Percentiles rank a stretch among this genome's conserved stretches.
Conservation (phyloP, 2,329 filamentous ascomycete species). For the Phyllosticta capitalensis region DNA sequence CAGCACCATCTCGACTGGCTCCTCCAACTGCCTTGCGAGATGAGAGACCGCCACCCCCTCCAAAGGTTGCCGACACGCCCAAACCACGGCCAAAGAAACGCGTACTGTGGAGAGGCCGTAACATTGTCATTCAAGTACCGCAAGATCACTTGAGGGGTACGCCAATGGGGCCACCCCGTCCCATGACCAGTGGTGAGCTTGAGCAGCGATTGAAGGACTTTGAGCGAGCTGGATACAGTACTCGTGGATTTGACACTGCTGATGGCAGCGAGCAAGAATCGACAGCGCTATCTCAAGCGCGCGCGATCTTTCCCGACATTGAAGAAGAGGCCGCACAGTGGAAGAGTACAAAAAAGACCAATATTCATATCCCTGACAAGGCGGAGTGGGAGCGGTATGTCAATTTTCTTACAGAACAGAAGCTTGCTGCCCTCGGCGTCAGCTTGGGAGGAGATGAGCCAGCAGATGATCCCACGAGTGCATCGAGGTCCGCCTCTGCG, state of each 20-base stretch:
- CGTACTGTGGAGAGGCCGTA: conserved; percentile 37
- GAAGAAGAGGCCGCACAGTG: conserved; percentile 19
- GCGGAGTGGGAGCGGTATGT: conserved; percentile 73
- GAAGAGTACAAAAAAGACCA: conserved; percentile 50
- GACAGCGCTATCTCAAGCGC: conserved; percentile 45
- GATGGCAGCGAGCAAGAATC: conserved; percentile 19
- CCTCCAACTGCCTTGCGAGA: background rate
- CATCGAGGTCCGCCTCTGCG: conserved; percentile 63
- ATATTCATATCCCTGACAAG: conserved; percentile 60
- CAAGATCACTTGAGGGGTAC: conserved; percentile 32
- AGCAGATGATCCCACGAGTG: conserved; percentile 42
- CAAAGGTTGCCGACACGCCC: background rate
- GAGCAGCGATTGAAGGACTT: conserved; percentile 55
- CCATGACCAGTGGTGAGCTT: conserved; percentile 43
- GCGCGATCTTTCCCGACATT: conserved; percentile 54
- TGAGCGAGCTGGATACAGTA: conserved; percentile 60
- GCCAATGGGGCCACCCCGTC: conserved; percentile 32
- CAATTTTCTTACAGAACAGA: conserved; percentile 76
- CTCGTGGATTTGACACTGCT: conserved; percentile 58
- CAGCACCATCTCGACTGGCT: background rate
- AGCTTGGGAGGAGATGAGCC: conserved; percentile 68
- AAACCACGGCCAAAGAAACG: conserved; percentile 27
- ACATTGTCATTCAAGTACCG: conserved; percentile 37
- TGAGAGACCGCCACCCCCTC: background rate
- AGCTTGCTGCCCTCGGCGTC: conserved; percentile 83